Evolutionary conservation across 768 basidiomycete species (phyloP).

Genomic region (Termitomyces sp.): DNA sequence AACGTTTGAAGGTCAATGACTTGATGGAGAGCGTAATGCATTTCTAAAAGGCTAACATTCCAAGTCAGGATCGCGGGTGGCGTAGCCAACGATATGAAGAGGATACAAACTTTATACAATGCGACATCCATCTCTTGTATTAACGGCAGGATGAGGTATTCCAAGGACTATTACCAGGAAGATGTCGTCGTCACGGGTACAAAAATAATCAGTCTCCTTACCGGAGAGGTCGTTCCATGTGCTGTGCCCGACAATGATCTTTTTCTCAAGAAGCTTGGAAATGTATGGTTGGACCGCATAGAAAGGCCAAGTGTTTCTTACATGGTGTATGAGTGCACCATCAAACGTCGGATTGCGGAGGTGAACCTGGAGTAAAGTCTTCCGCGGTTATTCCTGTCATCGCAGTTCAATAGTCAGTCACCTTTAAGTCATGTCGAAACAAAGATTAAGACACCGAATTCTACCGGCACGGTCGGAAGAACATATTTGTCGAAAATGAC

Average conservation of each 20-base stretch:
- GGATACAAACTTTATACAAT: constrained; percentile 47
- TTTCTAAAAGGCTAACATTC: constrained; percentile 67
- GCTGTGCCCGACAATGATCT: constrained; percentile 69
- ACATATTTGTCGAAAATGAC: constrained; percentile 61
- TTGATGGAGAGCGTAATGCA: constrained; percentile 60
- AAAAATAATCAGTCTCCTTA: constrained; percentile 20
- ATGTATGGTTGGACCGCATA: constrained; percentile 59
- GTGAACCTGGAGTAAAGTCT: constrained; percentile 34
- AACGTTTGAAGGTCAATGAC: constrained; percentile 72
- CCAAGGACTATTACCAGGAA: constrained; percentile 52
- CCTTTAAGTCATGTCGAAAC: constrained; percentile 21
- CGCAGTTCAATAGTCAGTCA: constrained; percentile 68
- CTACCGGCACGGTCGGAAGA: constrained; percentile 47
- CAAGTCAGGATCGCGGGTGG: constrained; percentile 7
- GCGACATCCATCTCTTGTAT: constrained; percentile 80
- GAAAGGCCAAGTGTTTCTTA: constrained; percentile 53
- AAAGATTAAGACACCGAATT: constrained; percentile 1
- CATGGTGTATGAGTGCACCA: not conserved
- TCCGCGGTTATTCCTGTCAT: constrained; percentile 48
- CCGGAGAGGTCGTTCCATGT: constrained; percentile 81
- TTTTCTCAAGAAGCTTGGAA: constrained; percentile 60
- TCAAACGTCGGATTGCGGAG: not conserved
- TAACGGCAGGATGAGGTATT: constrained; percentile 72
- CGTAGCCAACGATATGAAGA: constrained; percentile 8
- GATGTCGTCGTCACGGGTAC: constrained; percentile 7